A percentile compares a stretch with the other conserved stretches of the same genome.
These are phyloP conservation scores for Trichoderma koningii DNA, from an alignment of 2,329 filamentous ascomycete genomes.

Conservation along the genomic window DNA sequence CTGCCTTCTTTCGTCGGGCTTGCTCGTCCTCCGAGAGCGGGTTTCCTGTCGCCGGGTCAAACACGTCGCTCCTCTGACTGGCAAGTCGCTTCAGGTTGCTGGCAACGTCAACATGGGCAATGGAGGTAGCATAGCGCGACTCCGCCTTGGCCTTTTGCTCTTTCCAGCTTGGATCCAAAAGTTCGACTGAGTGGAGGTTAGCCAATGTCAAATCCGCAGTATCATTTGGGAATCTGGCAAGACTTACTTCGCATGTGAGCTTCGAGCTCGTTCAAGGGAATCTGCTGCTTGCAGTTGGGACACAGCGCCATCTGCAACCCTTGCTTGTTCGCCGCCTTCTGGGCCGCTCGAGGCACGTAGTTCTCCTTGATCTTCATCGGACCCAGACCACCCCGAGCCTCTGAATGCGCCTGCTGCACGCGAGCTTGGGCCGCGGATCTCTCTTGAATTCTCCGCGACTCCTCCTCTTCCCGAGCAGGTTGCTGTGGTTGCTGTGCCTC, in stretches of 20 bases:
- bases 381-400: conserved; percentile 66
- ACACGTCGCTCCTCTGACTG: conserved; percentile 83
- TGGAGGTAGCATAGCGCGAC: conserved; percentile 76
- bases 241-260: conserved; percentile 83
- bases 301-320: conserved; percentile 72
- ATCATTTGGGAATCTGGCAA: background rate
- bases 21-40: conserved; percentile 72
- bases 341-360: conserved; percentile 83
- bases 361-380: conserved; percentile 92
- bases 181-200: conserved; percentile 64
- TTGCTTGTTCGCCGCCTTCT: conserved; percentile 67
- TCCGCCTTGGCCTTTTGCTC: conserved; percentile 91
- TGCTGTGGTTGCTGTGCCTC: conserved; percentile 38
- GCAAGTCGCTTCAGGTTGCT: conserved; percentile 95
- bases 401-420: conserved; percentile 76
- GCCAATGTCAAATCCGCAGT: background rate
- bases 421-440: conserved; percentile 61
- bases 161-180: conserved; percentile 92
- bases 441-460: conserved; percentile 64
- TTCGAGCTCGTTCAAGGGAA: conserved; percentile 83
- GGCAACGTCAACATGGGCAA: conserved; percentile 83
- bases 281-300: conserved; percentile 89
- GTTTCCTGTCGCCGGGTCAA: conserved; percentile 72
- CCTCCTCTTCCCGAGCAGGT: conserved; percentile 60
- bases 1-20: conserved; percentile 74